Base-by-base conservation (phyloP, 495 filamentous ascomycete species). In the Apiosordaria backusii region DNA sequence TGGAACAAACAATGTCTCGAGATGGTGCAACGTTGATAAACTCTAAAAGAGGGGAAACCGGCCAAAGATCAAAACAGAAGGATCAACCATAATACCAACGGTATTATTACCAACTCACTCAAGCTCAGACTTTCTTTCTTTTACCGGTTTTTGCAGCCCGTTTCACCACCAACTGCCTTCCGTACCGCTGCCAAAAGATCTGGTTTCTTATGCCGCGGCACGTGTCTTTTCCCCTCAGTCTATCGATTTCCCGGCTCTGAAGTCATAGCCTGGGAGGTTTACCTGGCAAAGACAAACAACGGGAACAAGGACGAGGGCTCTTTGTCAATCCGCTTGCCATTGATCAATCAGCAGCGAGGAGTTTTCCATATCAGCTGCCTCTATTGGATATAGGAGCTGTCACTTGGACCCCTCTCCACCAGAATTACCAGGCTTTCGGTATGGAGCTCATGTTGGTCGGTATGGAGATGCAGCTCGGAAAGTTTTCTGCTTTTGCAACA, bases 271-370 rank as follows among this genome's bases (percentile, higher is more conserved):
- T 52, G 52, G 5, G 4, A 45, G 25, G 26, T 40, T 15, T 21
- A 59, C 35, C 63, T 63, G 59, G 59, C 25, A 29, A 19, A 55
- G 21, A 6, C 25, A 25, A 18, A 18, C 16, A 24, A 25, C 25
- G 57, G 57, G 57, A 65, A 19, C 40, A 54, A 59, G 60, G 54
- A 65, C 25, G 63, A 60, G 62, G 67, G 62, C 9, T 6, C 53
- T 27, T 62, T 35, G 52, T 29, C 26, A 29, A 50, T 62, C 57
- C 19, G 53, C 60, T 58, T 21, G n/a, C 60, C n/a, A 57, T 45
- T 18, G 35, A 23, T 40, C 25, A 59, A 13, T 29, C 21, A 50
- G 6, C 53, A 16, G 24, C 35, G 50, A 19, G 13, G 27, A 24
- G 29, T 19, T 13, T 19, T 35, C 53, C 7, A 15, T 27, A 60